Evolutionary conservation across 371 early-diverging fungal genomes (phyloP).

Genomic region (Amoeboaphelidium protococcarum): DNA sequence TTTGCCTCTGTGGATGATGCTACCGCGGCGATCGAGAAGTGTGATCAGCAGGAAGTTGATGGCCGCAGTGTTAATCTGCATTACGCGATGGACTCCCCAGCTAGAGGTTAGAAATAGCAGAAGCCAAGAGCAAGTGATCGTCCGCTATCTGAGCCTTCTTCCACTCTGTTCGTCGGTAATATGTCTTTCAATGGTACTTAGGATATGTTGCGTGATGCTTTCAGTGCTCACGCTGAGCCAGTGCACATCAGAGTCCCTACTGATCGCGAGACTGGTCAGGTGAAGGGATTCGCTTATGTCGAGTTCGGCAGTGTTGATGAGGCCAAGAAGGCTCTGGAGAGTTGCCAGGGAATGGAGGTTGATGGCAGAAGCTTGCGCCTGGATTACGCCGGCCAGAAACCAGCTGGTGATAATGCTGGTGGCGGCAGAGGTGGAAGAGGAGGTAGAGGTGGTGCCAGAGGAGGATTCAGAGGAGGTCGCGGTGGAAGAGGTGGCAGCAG

Average conservation of each 20-base stretch:
- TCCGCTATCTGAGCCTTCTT: background rate
- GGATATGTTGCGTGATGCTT: background rate
- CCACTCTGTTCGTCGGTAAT: background rate
- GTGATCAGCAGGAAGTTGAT: slow-evolving; percentile 9
- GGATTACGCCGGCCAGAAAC: slow-evolving; percentile 9
- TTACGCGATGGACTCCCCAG: no score
- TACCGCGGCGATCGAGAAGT: slow-evolving; percentile 8
- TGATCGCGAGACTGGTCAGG: background rate
- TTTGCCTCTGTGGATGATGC: slow-evolving; percentile 10
- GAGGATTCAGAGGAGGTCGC: slow-evolving; percentile 15
- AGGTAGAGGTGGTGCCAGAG: slow-evolving; percentile 10
- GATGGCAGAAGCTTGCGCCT: no score
- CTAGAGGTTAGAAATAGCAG: no score
- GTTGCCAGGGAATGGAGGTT: no score
- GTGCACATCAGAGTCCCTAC: background rate
- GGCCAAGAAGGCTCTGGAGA: no score
- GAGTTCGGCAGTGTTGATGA: no score
- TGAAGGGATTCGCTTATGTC: background rate
- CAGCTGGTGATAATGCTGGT: slow-evolving; percentile 9
- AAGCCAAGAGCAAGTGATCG: no score
- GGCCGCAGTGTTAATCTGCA: no score
- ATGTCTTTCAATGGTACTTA: background rate
- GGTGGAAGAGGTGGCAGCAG: slow-evolving; percentile 14
- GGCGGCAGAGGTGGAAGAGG: slow-evolving; percentile 9
- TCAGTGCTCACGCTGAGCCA: background rate